Evolutionary conservation across 768 basidiomycete genomes (phyloP).

Genomic region (Termitomyces sp.): DNA sequence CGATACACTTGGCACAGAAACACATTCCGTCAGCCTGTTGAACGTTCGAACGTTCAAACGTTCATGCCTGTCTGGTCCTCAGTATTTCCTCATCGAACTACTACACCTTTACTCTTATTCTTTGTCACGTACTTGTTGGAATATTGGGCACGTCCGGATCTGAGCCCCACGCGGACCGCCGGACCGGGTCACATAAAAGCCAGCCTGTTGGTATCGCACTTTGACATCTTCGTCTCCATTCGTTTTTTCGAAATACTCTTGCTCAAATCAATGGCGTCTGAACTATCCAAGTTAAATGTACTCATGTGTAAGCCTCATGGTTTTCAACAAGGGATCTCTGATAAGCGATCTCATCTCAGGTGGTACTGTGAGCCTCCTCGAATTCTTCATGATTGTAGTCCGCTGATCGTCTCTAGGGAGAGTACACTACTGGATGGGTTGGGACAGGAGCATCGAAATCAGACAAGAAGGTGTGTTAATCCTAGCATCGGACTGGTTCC

Average conservation of each 20-base stretch:
- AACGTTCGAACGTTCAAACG: too few relatives aligned
- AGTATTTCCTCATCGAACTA: background rate
- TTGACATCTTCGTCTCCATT: background rate
- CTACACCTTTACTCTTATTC: background rate
- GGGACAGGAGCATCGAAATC: slow-evolving; percentile 89
- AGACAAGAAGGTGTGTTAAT: slow-evolving; percentile 75
- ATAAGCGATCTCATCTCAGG: slow-evolving; percentile 20
- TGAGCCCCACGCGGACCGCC: slow-evolving; percentile 8
- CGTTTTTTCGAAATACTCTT: background rate
- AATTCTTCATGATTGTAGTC: background rate
- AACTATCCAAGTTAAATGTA: slow-evolving; percentile 53
- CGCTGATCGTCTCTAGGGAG: slow-evolving; percentile 39
- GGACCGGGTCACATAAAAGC: slow-evolving; percentile 5
- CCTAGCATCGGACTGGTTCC: background rate
- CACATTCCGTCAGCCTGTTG: background rate
- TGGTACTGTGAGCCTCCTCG: slow-evolving; percentile 26
- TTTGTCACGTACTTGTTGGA: background rate
- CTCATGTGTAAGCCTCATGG: slow-evolving; percentile 61
- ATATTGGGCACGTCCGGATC: background rate
- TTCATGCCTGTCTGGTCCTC: background rate
- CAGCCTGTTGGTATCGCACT: background rate
- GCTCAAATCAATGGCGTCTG: slow-evolving; percentile 30
- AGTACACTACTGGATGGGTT: slow-evolving; percentile 96
- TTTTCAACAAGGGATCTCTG: background rate
- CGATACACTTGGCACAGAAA: slow-evolving; percentile 8